Percentiles rank a stretch among this genome's conserved stretches.
phyloP scores from a whole-genome alignment of 2,329 filamentous ascomycete species.

The Arthroderma sp. region DNA sequence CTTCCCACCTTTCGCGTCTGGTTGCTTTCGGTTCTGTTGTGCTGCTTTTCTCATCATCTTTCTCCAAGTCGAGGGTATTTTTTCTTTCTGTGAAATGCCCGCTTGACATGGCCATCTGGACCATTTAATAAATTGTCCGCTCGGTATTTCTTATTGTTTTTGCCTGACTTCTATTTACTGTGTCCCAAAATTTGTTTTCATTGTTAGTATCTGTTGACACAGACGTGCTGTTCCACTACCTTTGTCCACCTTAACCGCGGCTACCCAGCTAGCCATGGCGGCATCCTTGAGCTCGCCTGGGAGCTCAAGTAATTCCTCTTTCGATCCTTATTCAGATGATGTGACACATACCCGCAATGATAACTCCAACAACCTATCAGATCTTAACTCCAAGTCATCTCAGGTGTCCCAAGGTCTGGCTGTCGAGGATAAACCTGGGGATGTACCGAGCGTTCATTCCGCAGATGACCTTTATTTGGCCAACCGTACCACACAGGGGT shows the following conservation, averaged over 20 bases:
- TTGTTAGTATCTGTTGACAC: background rate
- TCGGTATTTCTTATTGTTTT: background rate
- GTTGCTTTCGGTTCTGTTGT: no score
- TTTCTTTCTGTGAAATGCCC: no score
- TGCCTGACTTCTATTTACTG: background rate
- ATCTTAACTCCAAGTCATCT: background rate
- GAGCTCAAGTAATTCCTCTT: constrained; percentile 11
- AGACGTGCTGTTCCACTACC: background rate
- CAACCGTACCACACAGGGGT: background rate
- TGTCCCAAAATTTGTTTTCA: background rate
- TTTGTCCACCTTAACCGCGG: constrained; percentile 2
- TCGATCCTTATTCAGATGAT: constrained; percentile 11
- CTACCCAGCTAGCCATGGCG: constrained; percentile 8
- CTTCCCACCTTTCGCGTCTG: no score
- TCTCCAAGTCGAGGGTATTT: no score
- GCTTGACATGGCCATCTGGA: background rate
- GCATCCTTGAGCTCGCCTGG: constrained; percentile 6
- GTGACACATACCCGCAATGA: constrained; percentile 1
- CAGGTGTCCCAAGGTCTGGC: background rate
- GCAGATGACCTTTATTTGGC: background rate
- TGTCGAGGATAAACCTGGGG: background rate
- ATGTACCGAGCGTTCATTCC: background rate
- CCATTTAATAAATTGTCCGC: background rate
- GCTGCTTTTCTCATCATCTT: no score
- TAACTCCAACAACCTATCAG: no score